Evolutionary conservation across 176 grass and related monocot species (phyloP).

Genomic region (Oryza glumipatula): DNA sequence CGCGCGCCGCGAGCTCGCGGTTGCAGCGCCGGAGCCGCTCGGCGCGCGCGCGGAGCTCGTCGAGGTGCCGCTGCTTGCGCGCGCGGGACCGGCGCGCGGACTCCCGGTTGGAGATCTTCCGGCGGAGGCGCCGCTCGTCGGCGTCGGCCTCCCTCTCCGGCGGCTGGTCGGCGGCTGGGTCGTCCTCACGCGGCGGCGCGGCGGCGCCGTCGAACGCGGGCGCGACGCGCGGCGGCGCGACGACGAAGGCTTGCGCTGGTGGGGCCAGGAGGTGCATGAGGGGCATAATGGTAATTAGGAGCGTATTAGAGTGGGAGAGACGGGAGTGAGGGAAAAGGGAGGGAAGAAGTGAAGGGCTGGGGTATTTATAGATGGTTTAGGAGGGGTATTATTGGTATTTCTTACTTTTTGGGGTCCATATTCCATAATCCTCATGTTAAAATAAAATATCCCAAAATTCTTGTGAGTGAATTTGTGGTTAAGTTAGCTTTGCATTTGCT

Average conservation of each 20-base stretch:
- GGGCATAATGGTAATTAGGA: slow-evolving; percentile 10
- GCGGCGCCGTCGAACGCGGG: slow-evolving; percentile 20
- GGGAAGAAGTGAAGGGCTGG: slow-evolving; percentile 49
- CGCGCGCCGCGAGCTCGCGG: slow-evolving; percentile 43
- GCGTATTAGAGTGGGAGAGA: not conserved
- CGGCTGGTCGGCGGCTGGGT: not conserved
- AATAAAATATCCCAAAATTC: too few relatives aligned
- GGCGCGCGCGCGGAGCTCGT: slow-evolving; percentile 39
- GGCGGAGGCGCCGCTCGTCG: slow-evolving; percentile 52
- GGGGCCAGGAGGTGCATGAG: not conserved
- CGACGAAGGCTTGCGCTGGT: slow-evolving; percentile 9
- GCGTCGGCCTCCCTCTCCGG: not conserved
- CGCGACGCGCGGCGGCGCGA: not conserved
- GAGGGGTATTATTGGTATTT: not conserved
- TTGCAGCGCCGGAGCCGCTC: slow-evolving; percentile 38
- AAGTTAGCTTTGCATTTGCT: too few relatives aligned
- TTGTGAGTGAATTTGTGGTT: too few relatives aligned
- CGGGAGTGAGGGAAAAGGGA: slow-evolving; percentile 58
- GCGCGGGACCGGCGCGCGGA: slow-evolving; percentile 75
- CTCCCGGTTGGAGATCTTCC: slow-evolving; percentile 85
- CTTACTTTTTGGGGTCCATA: not conserved
- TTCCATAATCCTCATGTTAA: not conserved
- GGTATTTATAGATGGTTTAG: slow-evolving; percentile 60
- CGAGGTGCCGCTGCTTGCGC: slow-evolving; percentile 67
- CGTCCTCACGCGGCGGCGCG: not conserved